Conservation (phyloP, 805 yeast genomes). For the Brettanomyces bruxellensis region DNA sequence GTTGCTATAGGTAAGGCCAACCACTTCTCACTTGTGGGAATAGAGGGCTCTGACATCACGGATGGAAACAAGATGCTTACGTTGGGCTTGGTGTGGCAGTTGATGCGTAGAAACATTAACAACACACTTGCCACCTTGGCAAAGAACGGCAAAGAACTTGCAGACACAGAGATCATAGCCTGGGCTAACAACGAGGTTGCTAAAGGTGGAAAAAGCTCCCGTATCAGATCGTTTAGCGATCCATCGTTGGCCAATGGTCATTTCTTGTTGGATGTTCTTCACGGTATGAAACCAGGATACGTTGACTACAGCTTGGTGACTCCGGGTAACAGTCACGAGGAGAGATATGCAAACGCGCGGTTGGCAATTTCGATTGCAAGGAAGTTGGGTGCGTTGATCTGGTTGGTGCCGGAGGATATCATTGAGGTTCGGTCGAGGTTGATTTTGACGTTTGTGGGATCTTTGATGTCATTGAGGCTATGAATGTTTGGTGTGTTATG, state of each 20-base stretch:
- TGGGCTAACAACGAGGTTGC: slow-evolving; percentile 89
- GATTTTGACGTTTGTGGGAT: slow-evolving; percentile 89
- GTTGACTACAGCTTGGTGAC: slow-evolving; percentile 91
- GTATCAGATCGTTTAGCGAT: slow-evolving; percentile 81
- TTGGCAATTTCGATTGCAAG: slow-evolving; percentile 97
- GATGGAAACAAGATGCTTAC: slow-evolving; percentile 89
- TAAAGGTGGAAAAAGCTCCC: slow-evolving; percentile 72
- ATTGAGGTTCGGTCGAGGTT: slow-evolving; percentile 92
- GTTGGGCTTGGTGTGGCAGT: slow-evolving; percentile 93
- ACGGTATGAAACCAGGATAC: slow-evolving; percentile 95
- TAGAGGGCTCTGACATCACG: slow-evolving; percentile 94
- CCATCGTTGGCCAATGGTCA: slow-evolving; percentile 66
- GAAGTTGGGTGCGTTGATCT: slow-evolving; percentile 93
- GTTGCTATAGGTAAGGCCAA: slow-evolving; percentile 92
- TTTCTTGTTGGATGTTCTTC: slow-evolving; percentile 79
- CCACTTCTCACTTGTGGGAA: slow-evolving; percentile 90
- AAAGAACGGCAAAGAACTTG: slow-evolving; percentile 61
- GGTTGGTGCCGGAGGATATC: slow-evolving; percentile 99
- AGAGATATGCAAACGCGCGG: slow-evolving; percentile 87
- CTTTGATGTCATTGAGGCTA: slow-evolving; percentile 65
- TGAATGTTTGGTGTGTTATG: not conserved
- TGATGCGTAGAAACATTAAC: slow-evolving; percentile 93
- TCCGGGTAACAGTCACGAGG: slow-evolving; percentile 73
- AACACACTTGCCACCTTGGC: slow-evolving; percentile 70
- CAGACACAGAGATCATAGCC: slow-evolving; percentile 78